A percentile compares a stretch with the other conserved stretches of the same genome.
Conservation (phyloP, 2,329 filamentous ascomycete species). For the Colletotrichum sublineola region DNA sequence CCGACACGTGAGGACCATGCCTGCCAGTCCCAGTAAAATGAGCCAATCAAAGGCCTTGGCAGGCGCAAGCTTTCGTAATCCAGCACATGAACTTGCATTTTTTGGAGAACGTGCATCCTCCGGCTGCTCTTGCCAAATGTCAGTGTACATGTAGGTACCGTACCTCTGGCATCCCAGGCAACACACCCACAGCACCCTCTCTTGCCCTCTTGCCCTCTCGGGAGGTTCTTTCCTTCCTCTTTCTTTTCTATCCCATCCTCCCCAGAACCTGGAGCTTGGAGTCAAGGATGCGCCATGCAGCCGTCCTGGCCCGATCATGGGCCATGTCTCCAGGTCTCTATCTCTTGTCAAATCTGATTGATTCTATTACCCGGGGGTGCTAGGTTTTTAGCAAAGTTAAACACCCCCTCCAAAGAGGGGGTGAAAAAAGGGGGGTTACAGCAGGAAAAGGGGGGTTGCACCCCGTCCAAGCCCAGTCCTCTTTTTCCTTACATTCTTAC, state of each 20-base stretch:
- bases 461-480: no score
- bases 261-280: constrained; percentile 32
- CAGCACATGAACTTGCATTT: constrained; percentile 32
- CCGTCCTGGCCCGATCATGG: neutral
- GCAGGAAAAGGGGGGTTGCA: no score
- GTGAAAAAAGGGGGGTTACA: no score
- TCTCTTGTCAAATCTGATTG: neutral
- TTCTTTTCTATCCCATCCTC: constrained; percentile 9
- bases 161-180: constrained; percentile 24
- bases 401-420: no score
- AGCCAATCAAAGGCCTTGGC: constrained; percentile 30
- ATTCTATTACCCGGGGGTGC: no score
- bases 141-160: no score
- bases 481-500: no score
- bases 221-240: neutral
- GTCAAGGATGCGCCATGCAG: constrained; percentile 25
- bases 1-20: constrained; percentile 33
- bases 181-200: neutral
- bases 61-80: constrained; percentile 36
- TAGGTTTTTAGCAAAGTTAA: no score
- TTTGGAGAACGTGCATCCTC: constrained; percentile 24
- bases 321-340: constrained; percentile 7
- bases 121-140: neutral
- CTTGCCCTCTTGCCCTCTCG: constrained; percentile 6
- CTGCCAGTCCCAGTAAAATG: neutral